Evolutionary conservation across 345 rosid genomes (phyloP).

Genomic region (Excoecaria agallocha): DNA sequence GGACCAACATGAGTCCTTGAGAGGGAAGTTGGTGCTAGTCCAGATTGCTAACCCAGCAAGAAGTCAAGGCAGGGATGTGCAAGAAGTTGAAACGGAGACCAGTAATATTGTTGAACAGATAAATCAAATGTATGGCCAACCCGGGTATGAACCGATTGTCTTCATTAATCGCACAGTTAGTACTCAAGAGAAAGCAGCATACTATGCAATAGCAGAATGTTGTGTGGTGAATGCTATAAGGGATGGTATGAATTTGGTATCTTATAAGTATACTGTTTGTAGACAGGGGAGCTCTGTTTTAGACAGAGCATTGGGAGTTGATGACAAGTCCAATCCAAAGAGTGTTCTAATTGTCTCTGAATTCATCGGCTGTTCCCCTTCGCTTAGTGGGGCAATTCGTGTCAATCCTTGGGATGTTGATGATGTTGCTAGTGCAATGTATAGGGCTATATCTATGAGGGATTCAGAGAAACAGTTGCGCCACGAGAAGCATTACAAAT

Average conservation of each 20-base stretch:
- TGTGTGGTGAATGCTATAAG: conserved; percentile 76
- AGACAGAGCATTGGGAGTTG: conserved; percentile 51
- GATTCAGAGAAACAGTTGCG: conserved; percentile 60
- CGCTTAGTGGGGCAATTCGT: conserved; percentile 80
- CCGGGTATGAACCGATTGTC: conserved; percentile 66
- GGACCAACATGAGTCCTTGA: conserved; percentile 38
- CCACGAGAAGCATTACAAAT: conserved; percentile 81
- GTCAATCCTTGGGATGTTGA: conserved; percentile 83
- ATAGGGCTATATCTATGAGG: conserved; percentile 41
- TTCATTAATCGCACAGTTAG: conserved; percentile 49
- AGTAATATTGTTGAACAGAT: conserved; percentile 41
- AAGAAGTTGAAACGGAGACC: conserved; percentile 48
- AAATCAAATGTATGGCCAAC: conserved; percentile 48
- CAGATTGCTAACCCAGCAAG: conserved; percentile 85
- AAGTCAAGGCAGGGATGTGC: conserved; percentile 72
- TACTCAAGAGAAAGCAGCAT: conserved; percentile 62
- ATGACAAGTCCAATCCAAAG: conserved; percentile 27
- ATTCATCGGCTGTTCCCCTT: conserved; percentile 88
- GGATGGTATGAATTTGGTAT: conserved; percentile 89
- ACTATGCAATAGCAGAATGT: conserved; percentile 67
- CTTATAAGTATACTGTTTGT: conserved; percentile 71
- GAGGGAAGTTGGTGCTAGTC: conserved; percentile 62
- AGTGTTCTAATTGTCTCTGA: conserved; percentile 80
- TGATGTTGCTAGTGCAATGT: conserved; percentile 62
- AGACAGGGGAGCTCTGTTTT: conserved; percentile 67